Evolutionary conservation across 176 grass and related monocot species (phyloP).

Genomic region (Carex littledalei): DNA sequence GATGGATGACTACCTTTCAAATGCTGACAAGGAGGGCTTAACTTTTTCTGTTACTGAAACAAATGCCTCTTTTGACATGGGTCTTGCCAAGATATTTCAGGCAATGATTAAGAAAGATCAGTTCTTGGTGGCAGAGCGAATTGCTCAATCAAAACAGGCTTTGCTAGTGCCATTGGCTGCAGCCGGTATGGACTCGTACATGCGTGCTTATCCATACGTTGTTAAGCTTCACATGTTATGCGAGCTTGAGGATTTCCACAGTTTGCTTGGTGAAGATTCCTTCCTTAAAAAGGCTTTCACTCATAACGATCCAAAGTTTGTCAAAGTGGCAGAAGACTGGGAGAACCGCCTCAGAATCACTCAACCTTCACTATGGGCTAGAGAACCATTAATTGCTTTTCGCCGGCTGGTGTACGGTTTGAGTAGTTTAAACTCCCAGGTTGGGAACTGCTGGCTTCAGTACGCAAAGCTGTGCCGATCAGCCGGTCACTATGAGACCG

Average conservation of each 20-base stretch:
- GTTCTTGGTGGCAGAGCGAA: constrained; percentile 69
- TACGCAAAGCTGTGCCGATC: constrained; percentile 91
- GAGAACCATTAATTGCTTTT: constrained; percentile 93
- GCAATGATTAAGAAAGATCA: constrained; percentile 93
- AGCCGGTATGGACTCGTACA: constrained; percentile 96
- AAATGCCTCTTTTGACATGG: constrained; percentile 90
- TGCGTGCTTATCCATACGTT: constrained; percentile 97
- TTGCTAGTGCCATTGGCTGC: constrained; percentile 86
- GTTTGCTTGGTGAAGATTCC: constrained; percentile 62
- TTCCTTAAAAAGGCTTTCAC: constrained; percentile 71
- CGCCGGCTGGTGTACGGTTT: constrained; percentile 72
- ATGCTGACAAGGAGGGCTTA: constrained; percentile 52
- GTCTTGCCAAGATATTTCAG: constrained; percentile 93
- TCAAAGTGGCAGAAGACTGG: constrained; percentile 77
- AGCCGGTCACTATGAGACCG: constrained; percentile 84
- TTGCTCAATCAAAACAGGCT: constrained; percentile 76
- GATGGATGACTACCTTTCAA: constrained; percentile 85
- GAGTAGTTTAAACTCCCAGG: constrained; percentile 70
- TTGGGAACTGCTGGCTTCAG: constrained; percentile 93
- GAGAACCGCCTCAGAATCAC: constrained; percentile 89
- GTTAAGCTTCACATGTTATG: constrained; percentile 94
- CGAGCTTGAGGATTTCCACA: constrained; percentile 82
- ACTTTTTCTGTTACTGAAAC: constrained; percentile 48
- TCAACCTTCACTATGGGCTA: constrained; percentile 82
- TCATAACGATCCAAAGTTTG: constrained; percentile 56